These are phyloP conservation scores for Gloeophyllum trabeum DNA, from an alignment of 768 basidiomycete species.

Conservation along the genomic window DNA sequence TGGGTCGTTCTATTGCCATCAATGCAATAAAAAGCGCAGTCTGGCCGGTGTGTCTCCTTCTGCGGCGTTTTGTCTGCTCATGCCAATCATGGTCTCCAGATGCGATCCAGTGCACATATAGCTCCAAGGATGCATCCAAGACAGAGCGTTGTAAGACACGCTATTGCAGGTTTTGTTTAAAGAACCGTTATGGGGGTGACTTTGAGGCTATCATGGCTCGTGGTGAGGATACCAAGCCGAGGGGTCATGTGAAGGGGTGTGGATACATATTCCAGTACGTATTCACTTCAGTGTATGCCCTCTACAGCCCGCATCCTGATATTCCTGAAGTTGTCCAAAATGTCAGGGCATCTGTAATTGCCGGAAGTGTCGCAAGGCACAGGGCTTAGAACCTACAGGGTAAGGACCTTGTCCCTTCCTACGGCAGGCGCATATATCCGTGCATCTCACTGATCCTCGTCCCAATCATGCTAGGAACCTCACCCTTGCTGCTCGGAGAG, in stretches of 20 bases:
- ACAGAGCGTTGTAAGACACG: conserved; percentile 39
- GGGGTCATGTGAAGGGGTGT: conserved; percentile 17
- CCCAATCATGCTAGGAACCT: conserved; percentile 21
- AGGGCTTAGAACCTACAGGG: conserved; percentile 53
- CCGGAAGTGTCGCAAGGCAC: conserved; percentile 47
- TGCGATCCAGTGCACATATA: conserved; percentile 26
- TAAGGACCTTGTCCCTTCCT: conserved; percentile 18
- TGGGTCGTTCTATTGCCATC: conserved; percentile 53
- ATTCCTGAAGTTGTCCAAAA: conserved; percentile 55
- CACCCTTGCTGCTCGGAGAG: conserved; percentile 22
- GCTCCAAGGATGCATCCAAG: conserved; percentile 9
- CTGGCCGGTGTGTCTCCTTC: conserved; percentile 23
- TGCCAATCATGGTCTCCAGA: conserved; percentile 12
- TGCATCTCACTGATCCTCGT: no score
- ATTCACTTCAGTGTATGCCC: conserved; percentile 4
- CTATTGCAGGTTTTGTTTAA: conserved; percentile 57
- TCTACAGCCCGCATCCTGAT: conserved; percentile 6
- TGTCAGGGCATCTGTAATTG: conserved; percentile 65
- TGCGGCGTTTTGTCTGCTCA: conserved; percentile 1
- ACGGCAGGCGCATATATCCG: background rate
- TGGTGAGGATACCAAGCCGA: conserved; percentile 10
- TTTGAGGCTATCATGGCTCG: conserved; percentile 25
- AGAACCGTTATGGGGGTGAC: conserved; percentile 53
- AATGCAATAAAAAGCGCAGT: conserved; percentile 51
- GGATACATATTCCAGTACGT: conserved; percentile 44